A percentile compares a stretch with the other conserved stretches of the same genome.
These are phyloP conservation scores for Fusarium beomiforme DNA, from an alignment of 2,329 filamentous ascomycete genomes.

Conservation along the genomic window DNA sequence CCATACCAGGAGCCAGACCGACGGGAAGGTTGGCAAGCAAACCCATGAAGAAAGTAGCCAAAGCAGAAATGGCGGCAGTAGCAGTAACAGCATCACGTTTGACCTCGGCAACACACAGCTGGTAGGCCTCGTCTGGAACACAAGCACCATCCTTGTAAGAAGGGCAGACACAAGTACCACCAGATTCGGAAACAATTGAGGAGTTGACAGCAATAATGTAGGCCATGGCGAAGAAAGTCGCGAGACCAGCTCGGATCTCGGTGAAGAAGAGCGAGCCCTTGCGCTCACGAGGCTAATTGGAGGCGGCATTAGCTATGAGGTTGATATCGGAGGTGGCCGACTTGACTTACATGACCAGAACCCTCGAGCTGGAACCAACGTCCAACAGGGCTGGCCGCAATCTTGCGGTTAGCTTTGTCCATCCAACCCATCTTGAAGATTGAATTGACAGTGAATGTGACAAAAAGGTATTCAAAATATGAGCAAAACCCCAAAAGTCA, in stretches of 20 bases:
- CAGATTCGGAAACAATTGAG: conserved; percentile 68
- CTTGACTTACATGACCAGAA: conserved; percentile 76
- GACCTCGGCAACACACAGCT: conserved; percentile 70
- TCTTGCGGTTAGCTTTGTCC: conserved; percentile 61
- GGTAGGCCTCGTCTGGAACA: conserved; percentile 64
- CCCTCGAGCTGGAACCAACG: conserved; percentile 83
- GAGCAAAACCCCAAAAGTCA: conserved; percentile 3
- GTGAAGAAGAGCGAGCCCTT: conserved; percentile 83
- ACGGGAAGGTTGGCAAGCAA: conserved; percentile 76
- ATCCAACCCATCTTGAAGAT: conserved; percentile 57
- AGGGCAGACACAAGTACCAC: conserved; percentile 81
- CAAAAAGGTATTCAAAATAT: conserved; percentile 14
- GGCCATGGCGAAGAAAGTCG: conserved; percentile 77
- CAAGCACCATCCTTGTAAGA: conserved; percentile 61
- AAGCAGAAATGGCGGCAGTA: conserved; percentile 82
- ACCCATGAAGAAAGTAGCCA: conserved; percentile 86
- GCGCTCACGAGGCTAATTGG: conserved; percentile 70
- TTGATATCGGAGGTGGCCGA: not conserved
- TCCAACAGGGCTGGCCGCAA: conserved; percentile 74
- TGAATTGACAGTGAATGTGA: not conserved
- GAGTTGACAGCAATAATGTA: conserved; percentile 66
- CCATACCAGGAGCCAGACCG: conserved; percentile 57
- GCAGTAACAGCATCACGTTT: conserved; percentile 85
- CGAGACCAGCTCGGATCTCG: conserved; percentile 83
- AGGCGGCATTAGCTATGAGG: not conserved